Evolutionary conservation across 1,139 yeast species (phyloP).

Genomic region (Scheffersomyces segobiensis): DNA sequence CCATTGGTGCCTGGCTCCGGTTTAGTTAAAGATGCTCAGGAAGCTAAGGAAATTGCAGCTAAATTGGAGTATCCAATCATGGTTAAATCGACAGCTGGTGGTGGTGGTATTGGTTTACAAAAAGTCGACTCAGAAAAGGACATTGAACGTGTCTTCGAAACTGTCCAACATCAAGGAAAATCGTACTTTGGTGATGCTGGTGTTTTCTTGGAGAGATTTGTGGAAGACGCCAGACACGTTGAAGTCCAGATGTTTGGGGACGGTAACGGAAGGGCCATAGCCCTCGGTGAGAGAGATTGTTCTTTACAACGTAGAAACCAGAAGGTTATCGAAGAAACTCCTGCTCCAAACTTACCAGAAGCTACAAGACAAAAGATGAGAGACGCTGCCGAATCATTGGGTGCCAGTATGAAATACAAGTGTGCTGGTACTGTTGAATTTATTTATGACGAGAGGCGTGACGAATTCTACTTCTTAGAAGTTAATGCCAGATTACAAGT

Average conservation of each 20-base stretch:
- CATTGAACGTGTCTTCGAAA: constrained; percentile 77
- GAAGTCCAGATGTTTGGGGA: constrained; percentile 97
- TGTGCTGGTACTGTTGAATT: constrained; percentile 98
- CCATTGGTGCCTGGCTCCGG: constrained; percentile 97
- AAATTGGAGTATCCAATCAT: constrained; percentile 84
- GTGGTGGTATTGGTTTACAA: constrained; percentile 98
- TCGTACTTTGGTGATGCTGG: constrained; percentile 94
- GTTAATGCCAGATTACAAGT: constrained; percentile 97
- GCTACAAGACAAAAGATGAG: constrained; percentile 74
- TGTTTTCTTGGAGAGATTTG: constrained; percentile 90
- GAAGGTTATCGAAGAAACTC: constrained; percentile 94
- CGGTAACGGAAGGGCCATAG: constrained; percentile 87
- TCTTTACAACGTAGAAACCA: constrained; percentile 96
- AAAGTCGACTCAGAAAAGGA: constrained; percentile 83
- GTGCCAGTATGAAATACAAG: constrained; percentile 78
- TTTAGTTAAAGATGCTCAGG: constrained; percentile 64
- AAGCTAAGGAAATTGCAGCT: constrained; percentile 77
- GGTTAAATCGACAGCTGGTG: constrained; percentile 98
- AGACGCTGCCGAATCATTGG: constrained; percentile 81
- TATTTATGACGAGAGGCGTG: constrained; percentile 81
- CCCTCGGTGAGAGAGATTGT: constrained; percentile 96
- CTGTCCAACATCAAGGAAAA: constrained; percentile 91
- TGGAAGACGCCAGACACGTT: constrained; percentile 92
- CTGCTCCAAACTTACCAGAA: constrained; percentile 91
- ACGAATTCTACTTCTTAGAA: constrained; percentile 91